Conservation (phyloP, 805 yeast genomes). For the Cyberlindnera mrakii region DNA sequence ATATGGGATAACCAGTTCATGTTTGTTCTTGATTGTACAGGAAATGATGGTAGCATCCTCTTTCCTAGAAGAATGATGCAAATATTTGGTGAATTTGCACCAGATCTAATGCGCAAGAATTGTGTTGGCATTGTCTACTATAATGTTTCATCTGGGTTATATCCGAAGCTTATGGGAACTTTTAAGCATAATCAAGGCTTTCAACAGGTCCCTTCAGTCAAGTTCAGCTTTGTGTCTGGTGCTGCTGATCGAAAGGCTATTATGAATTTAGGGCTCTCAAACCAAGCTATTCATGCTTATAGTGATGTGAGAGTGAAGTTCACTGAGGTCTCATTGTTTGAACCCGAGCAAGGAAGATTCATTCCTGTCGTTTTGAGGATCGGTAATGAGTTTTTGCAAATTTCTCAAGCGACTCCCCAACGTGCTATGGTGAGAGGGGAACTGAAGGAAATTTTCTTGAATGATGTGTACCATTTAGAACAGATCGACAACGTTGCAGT, state of each 20-base stretch:
- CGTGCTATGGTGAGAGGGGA: conserved; percentile 32
- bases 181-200: conserved; percentile 20
- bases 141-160: conserved; percentile 29
- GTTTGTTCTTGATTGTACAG: conserved; percentile 65
- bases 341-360: conserved; percentile 41
- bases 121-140: conserved; percentile 48
- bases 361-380: conserved; percentile 58
- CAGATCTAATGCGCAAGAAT: conserved; percentile 44
- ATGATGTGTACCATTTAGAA: conserved; percentile 38
- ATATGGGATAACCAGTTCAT: conserved; percentile 67
- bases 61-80: conserved; percentile 28
- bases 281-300: conserved; percentile 34
- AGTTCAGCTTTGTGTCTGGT: conserved; percentile 38
- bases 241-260: conserved; percentile 39
- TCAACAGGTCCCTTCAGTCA: conserved; percentile 4
- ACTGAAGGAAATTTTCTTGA: conserved; percentile 30
- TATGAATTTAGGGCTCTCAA: conserved; percentile 39
- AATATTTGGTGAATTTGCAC: conserved; percentile 39
- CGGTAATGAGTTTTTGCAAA: conserved; percentile 64
- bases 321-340: conserved; percentile 47
- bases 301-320: conserved; percentile 47
- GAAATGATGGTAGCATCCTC: conserved; percentile 32
- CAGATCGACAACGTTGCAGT: conserved; percentile 35
- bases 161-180: conserved; percentile 19
- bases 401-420: conserved; percentile 39